Evolutionary conservation across 176 grass and related monocot species (phyloP).

Genomic region (Miscanthus lutarioriparius): DNA sequence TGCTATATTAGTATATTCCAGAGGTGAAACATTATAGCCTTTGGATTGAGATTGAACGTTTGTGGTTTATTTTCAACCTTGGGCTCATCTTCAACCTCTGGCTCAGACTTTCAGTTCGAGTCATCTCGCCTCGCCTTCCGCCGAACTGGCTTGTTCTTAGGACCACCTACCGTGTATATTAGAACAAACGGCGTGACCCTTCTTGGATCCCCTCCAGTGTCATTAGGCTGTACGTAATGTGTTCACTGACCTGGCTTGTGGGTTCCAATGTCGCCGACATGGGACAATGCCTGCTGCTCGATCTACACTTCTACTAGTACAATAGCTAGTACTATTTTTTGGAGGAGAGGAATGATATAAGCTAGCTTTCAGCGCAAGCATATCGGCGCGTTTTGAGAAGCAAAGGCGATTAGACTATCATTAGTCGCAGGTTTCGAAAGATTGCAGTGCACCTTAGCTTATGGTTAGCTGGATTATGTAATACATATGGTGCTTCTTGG

Average conservation of each 20-base stretch:
- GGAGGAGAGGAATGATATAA: conserved; percentile 23
- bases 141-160: too few species aligned
- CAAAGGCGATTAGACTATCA: neutral
- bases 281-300: neutral
- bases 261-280: neutral
- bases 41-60: too few species aligned
- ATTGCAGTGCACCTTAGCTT: neutral
- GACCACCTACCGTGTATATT: too few species aligned
- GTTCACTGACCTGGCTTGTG: neutral
- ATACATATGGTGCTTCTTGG: neutral
- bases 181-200: too few species aligned
- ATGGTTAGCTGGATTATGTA: neutral
- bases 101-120: too few species aligned
- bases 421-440: conserved; percentile 7
- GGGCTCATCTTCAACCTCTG: too few species aligned
- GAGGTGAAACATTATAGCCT: too few species aligned
- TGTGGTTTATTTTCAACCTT: too few species aligned
- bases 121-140: too few species aligned
- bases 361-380: conserved; percentile 34
- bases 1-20: too few species aligned
- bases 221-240: too few species aligned
- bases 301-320: neutral
- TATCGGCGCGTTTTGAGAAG: neutral
- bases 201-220: too few species aligned
- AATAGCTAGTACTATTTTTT: neutral